phyloP scores from a whole-genome alignment of 768 basidiomycete species.

The Russula earlei region DNA sequence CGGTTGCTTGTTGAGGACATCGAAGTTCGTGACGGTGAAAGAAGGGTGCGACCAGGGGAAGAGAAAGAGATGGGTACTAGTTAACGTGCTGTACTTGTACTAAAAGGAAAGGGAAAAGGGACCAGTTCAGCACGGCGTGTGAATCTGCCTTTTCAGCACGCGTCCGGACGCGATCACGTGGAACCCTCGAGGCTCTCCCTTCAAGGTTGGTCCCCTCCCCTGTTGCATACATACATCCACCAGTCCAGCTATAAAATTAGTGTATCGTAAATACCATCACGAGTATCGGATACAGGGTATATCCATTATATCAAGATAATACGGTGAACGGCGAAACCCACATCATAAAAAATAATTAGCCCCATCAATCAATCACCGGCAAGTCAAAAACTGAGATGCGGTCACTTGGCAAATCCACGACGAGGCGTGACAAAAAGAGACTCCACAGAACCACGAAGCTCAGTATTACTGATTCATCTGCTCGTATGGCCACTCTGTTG shows the following conservation, averaged over 20 bases:
- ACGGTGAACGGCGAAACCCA: neutral
- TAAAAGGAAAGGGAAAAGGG: conserved; percentile 6
- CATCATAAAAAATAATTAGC: neutral
- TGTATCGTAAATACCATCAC: neutral
- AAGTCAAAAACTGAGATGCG: neutral
- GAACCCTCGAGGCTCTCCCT: neutral
- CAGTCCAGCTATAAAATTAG: conserved; percentile 1
- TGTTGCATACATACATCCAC: too few species aligned
- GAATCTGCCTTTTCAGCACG: conserved; percentile 21
- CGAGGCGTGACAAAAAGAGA: neutral
- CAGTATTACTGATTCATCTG: neutral
- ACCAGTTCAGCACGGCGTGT: conserved; percentile 13
- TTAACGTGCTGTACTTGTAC: conserved; percentile 18
- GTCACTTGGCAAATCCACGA: neutral
- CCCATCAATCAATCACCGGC: neutral
- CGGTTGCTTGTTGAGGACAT: conserved; percentile 17
- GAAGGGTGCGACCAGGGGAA: conserved; percentile 10
- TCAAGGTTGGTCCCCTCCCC: too few species aligned
- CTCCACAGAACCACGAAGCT: neutral
- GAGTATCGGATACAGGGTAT: neutral
- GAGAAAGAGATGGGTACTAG: conserved; percentile 12
- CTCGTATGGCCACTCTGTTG: neutral
- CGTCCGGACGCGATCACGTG: conserved; percentile 23
- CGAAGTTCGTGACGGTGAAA: conserved; percentile 12
- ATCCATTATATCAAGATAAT: neutral